These are phyloP conservation scores for Aspergillus diversus DNA, from an alignment of 495 filamentous ascomycete species.

Conservation along the genomic window DNA sequence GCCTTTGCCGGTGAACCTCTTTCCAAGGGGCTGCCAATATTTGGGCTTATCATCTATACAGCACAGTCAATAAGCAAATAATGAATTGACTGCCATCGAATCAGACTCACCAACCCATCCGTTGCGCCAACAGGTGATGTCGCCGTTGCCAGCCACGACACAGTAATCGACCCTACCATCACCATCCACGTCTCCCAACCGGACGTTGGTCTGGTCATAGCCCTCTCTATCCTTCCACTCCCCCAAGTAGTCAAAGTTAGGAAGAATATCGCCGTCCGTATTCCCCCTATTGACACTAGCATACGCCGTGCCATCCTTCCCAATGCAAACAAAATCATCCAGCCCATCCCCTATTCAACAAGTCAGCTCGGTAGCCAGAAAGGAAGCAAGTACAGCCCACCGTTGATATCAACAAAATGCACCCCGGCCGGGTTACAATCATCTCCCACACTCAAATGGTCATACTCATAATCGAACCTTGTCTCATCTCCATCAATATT, in stretches of 20 bases:
- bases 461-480: neutral
- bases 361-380: neutral
- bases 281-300: slow-evolving; percentile 12
- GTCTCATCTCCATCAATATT: neutral
- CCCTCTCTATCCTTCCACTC: neutral
- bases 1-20: slow-evolving; percentile 11
- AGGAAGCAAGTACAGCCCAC: slow-evolving; percentile 18
- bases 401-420: slow-evolving; percentile 32
- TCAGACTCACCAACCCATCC: slow-evolving; percentile 17
- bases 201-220: slow-evolving; percentile 9
- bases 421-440: slow-evolving; percentile 11
- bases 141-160: slow-evolving; percentile 22
- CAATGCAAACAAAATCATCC: slow-evolving; percentile 28
- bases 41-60: neutral
- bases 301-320: slow-evolving; percentile 5
- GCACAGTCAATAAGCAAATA: neutral
- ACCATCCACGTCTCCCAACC: slow-evolving; percentile 17
- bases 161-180: slow-evolving; percentile 20
- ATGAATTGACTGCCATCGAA: too few species aligned
- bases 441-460: neutral
- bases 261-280: neutral
- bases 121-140: slow-evolving; percentile 29
- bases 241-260: neutral
- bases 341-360: slow-evolving; percentile 17
- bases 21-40: slow-evolving; percentile 17